Evolutionary conservation across 139 green algal species (phyloP), one percentile per base, ranked within the genome.

Genomic region (Pseudopediastrum boryanum): DNA sequence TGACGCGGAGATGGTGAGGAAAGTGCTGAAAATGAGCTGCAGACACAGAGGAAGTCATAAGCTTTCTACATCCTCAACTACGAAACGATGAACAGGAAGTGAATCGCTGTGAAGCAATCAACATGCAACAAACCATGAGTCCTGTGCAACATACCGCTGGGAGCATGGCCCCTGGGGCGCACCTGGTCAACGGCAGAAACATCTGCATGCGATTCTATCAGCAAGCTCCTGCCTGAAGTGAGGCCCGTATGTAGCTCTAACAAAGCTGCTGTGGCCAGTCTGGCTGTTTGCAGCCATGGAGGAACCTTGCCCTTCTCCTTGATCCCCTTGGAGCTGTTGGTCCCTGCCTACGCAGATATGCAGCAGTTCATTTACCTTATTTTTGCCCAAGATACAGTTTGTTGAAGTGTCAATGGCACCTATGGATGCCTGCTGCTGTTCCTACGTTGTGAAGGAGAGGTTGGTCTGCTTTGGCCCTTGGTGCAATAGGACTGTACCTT

Each of bases 11-110:
- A 78, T 12, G 27, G 39, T 38, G 2, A 78, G 42, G n/a, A 41
- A 68, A 23, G 56, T 78, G 0, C 39, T 12, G 1, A 58, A 8
- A n/a, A 78, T 27, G 25, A 78, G 27, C 71, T 78, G 71, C 54
- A 70, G 13, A 25, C 29, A 71, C 3, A 29, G 36, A 71, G 12
- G 5, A 16, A 33, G 27, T 43, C 62, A 46, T 7, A 21, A 29
- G 21, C 62, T 29, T 7, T n/a, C 36, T 43, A 27, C 23, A 6
- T 48, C 38, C 19, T 44, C 27, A 12, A 31, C 23, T 38, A 29
- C 23, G 29, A 23, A 21, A 71, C 13, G 4, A 38, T 4, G 19
- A 35, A 19, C 38, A 48, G 3, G 27, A 39, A 3, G 2, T 70
- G 62, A 2, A 50, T 70, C 36, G 27, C 4, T 6, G 16, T 13